Conservation (phyloP, 345 rosid genomes). For the Trapa bicornis region DNA sequence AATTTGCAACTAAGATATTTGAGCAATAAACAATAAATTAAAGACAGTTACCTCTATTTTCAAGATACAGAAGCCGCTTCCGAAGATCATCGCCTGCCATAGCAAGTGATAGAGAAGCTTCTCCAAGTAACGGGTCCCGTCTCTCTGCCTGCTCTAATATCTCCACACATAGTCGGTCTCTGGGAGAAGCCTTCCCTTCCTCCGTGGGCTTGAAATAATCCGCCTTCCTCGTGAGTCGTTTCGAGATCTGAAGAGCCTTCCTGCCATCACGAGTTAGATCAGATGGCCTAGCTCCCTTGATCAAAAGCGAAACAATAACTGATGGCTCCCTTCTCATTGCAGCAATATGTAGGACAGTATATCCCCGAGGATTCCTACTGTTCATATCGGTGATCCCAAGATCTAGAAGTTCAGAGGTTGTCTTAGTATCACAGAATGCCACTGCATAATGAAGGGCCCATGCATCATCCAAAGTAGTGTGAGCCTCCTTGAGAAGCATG, state of each 20-base stretch:
- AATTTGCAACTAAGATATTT: background rate
- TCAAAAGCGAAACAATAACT: conserved; percentile 55
- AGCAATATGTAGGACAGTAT: conserved; percentile 67
- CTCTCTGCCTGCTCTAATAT: conserved; percentile 63
- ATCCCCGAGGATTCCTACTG: conserved; percentile 45
- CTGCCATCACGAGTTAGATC: conserved; percentile 61
- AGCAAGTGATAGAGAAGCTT: conserved; percentile 52
- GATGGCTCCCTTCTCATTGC: conserved; percentile 75
- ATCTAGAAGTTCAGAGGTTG: conserved; percentile 62
- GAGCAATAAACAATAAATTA: background rate
- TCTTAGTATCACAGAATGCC: conserved; percentile 63
- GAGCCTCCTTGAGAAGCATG: conserved; percentile 60
- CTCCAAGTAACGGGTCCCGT: conserved; percentile 46
- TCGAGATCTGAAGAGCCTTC: conserved; percentile 62
- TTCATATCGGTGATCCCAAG: conserved; percentile 62
- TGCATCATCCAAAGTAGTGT: conserved; percentile 54
- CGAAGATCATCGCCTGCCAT: conserved; percentile 62
- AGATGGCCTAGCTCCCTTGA: conserved; percentile 60
- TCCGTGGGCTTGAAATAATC: conserved; percentile 38
- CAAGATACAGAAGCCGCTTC: conserved; percentile 58
- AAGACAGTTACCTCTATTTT: conserved; percentile 53
- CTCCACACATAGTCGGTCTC: conserved; percentile 63
- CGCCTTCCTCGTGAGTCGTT: conserved; percentile 43
- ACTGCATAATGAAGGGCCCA: conserved; percentile 78
- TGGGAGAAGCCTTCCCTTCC: conserved; percentile 49